These are phyloP conservation scores for Selaginella tamariscina DNA, from an alignment of 75 land plant genomes.

Conservation along the genomic window DNA sequence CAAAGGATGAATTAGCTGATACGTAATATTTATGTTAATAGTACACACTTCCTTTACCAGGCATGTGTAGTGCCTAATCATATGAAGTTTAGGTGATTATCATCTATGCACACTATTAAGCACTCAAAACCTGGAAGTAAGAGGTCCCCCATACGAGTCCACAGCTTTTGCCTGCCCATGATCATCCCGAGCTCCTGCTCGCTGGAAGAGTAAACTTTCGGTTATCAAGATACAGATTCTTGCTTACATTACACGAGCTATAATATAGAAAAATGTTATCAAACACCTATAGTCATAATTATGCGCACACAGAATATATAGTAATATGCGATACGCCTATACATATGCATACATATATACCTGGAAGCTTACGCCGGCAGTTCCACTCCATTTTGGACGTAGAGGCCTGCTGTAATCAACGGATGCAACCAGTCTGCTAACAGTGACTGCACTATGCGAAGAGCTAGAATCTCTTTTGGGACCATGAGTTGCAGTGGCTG, in stretches of 20 bases:
- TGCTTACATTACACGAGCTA: too few species aligned
- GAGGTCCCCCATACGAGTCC: slow-evolving; percentile 66
- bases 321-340: not conserved
- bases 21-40: too few species aligned
- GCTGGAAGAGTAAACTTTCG: slow-evolving; percentile 25
- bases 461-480: slow-evolving; percentile 28
- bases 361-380: slow-evolving; percentile 11
- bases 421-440: slow-evolving; percentile 1
- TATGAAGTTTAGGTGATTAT: too few species aligned
- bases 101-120: too few species aligned
- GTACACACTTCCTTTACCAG: too few species aligned
- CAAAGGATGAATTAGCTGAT: not conserved
- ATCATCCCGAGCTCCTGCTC: slow-evolving; percentile 84
- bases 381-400: slow-evolving; percentile 14
- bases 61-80: too few species aligned
- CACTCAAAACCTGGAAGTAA: slow-evolving; percentile 63
- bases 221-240: not conserved
- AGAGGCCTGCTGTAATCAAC: slow-evolving; percentile 12
- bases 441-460: slow-evolving; percentile 21
- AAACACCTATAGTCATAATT: not conserved
- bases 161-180: slow-evolving; percentile 59
- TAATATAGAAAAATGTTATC: not conserved
- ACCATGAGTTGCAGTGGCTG: slow-evolving; percentile 79
- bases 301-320: not conserved
- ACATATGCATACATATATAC: not conserved